Evolutionary conservation across 306 rosid species (phyloP).

Genomic region (Fragaria vesca): DNA sequence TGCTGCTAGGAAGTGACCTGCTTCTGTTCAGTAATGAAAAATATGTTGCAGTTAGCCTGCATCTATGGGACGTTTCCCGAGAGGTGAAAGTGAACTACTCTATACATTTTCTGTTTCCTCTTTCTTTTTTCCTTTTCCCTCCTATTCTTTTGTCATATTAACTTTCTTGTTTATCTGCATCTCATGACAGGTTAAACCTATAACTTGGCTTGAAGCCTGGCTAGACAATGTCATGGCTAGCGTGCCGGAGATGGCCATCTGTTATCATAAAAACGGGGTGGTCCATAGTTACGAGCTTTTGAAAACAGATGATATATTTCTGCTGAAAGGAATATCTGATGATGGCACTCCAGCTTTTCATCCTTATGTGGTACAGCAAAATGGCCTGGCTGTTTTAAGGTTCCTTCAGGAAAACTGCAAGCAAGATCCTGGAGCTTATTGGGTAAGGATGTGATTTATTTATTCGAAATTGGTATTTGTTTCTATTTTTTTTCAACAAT

Average conservation of each 20-base stretch:
- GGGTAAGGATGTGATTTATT: slow-evolving; percentile 55
- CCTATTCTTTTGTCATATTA: slow-evolving; percentile 11
- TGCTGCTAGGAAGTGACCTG: slow-evolving; percentile 93
- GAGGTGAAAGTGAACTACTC: slow-evolving; percentile 51
- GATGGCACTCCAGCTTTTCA: slow-evolving; percentile 95
- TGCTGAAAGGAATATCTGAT: slow-evolving; percentile 86
- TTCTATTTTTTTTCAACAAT: not conserved
- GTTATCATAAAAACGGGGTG: slow-evolving; percentile 92
- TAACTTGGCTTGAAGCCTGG: slow-evolving; percentile 99
- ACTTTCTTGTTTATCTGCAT: slow-evolving; percentile 14
- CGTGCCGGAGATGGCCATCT: slow-evolving; percentile 95
- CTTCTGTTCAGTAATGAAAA: slow-evolving; percentile 92
- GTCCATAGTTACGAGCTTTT: slow-evolving; percentile 96
- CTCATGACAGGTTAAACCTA: slow-evolving; percentile 71
- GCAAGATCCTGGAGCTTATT: slow-evolving; percentile 98
- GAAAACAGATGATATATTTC: slow-evolving; percentile 90
- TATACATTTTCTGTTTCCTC: not conserved
- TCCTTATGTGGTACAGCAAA: slow-evolving; percentile 92
- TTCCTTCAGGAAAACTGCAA: slow-evolving; percentile 96
- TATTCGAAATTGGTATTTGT: slow-evolving; percentile 11
- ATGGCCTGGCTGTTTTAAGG: slow-evolving; percentile 96
- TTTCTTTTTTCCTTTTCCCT: not conserved
- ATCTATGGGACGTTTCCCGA: slow-evolving; percentile 90
- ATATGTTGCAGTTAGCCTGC: slow-evolving; percentile 95
- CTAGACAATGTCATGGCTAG: slow-evolving; percentile 99